Conservation (phyloP, 768 basidiomycete species). For the Russula sp. region DNA sequence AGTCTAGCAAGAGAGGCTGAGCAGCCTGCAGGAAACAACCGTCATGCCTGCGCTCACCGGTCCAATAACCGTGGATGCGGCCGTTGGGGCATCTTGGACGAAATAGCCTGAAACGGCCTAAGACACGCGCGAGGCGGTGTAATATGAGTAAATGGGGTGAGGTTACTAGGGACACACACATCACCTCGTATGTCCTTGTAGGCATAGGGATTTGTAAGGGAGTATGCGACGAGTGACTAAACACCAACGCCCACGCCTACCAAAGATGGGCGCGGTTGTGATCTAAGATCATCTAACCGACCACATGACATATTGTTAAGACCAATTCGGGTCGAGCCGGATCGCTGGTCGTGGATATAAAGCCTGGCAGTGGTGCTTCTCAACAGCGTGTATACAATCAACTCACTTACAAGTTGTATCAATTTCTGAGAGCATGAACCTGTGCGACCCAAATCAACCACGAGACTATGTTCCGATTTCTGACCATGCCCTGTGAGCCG, state of each 20-base stretch:
- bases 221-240: not conserved
- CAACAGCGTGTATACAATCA: not conserved
- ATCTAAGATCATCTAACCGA: not conserved
- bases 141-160: not conserved
- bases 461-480: conserved; percentile 70
- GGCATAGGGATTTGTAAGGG: not conserved
- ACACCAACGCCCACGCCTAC: not conserved
- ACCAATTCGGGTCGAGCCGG: not conserved
- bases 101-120: conserved; percentile 20
- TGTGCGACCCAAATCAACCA: conserved; percentile 31
- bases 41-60: conserved; percentile 9
- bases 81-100: conserved; percentile 2
- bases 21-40: not conserved
- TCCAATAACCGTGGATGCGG: not conserved
- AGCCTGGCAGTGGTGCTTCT: not conserved
- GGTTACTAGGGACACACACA: not conserved
- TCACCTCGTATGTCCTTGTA: conserved; percentile 12
- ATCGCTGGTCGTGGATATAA: not conserved
- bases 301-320: too few relatives aligned
- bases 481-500: conserved; percentile 64
- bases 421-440: conserved; percentile 14
- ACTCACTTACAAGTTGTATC: not conserved
- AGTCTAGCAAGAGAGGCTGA: conserved; percentile 3
- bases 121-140: not conserved
- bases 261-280: not conserved